Conservation (phyloP, 768 basidiomycete genomes). For the Daedaleopsis sinensis region DNA sequence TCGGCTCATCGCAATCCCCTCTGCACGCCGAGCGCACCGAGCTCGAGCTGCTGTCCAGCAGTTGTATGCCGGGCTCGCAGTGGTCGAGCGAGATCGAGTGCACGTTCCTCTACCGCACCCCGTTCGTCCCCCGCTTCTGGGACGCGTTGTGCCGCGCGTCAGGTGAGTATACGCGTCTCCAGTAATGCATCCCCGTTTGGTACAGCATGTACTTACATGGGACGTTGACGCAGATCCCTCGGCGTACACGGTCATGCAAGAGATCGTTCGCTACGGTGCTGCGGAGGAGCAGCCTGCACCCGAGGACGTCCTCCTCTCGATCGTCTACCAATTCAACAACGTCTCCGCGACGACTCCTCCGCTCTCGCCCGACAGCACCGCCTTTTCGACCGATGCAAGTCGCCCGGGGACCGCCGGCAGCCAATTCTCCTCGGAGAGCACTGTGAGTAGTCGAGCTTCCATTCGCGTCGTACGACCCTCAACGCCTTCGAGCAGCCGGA, state of each 20-base stretch:
- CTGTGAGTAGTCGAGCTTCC: slow-evolving; percentile 1
- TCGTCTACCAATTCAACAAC: slow-evolving; percentile 30
- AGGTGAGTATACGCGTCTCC: slow-evolving; percentile 15
- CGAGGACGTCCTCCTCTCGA: slow-evolving; percentile 27
- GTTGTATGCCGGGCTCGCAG: slow-evolving; percentile 21
- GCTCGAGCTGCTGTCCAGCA: slow-evolving; percentile 25
- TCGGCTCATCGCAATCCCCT: slow-evolving; percentile 19
- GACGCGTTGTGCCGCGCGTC: slow-evolving; percentile 20
- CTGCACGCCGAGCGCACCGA: slow-evolving; percentile 55
- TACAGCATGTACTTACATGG: neutral
- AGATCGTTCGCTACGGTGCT: slow-evolving; percentile 24
- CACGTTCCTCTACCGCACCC: slow-evolving; percentile 29
- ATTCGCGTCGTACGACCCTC: neutral
- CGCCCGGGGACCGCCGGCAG: slow-evolving; percentile 18
- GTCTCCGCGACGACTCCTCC: slow-evolving; percentile 24
- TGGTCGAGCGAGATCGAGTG: slow-evolving; percentile 27
- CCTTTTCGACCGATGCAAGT: slow-evolving; percentile 27
- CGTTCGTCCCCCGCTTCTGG: slow-evolving; percentile 30
- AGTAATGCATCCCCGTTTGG: neutral
- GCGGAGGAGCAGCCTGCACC: slow-evolving; percentile 5
- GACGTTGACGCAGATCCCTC: slow-evolving; percentile 22
- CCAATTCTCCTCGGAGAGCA: slow-evolving; percentile 11
- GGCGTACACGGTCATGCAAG: slow-evolving; percentile 26
- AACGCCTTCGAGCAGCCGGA: slow-evolving; percentile 18
- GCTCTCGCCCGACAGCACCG: slow-evolving; percentile 26